phyloP scores from a whole-genome alignment of 257 asterid genomes.

The Solanum chiquidenum region DNA sequence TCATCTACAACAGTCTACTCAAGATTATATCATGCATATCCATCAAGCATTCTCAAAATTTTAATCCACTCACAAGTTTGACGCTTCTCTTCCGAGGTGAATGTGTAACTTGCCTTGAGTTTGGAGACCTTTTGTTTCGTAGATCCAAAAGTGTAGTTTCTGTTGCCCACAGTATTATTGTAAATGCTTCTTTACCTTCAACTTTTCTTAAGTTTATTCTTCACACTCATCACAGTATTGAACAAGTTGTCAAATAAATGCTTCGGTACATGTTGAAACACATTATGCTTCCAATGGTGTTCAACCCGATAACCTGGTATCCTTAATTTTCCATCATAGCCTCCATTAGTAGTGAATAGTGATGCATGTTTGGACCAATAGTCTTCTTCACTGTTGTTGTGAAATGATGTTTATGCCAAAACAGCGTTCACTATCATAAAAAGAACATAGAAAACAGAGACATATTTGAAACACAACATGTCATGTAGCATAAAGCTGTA shows the following conservation, averaged over 20 bases:
- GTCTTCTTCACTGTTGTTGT: not conserved
- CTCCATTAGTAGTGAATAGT: not conserved
- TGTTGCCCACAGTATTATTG: not conserved
- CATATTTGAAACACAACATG: not conserved
- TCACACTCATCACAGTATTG: not conserved
- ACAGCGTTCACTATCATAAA: not conserved
- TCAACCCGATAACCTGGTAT: not conserved
- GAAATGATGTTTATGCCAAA: not conserved
- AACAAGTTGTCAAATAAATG: not conserved
- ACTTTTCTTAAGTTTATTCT: not conserved
- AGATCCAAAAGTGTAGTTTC: not conserved
- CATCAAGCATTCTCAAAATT: not conserved
- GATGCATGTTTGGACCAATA: not conserved
- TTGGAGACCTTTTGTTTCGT: no score
- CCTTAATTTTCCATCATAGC: not conserved
- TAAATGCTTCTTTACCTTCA: not conserved
- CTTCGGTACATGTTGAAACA: not conserved
- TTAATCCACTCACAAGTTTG: not conserved
- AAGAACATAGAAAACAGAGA: not conserved
- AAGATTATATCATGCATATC: not conserved
- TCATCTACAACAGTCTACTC: not conserved
- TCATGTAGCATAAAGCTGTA: not conserved
- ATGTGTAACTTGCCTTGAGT: no score
- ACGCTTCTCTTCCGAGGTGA: no score
- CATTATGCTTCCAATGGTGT: not conserved